Evolutionary conservation across 495 filamentous ascomycete species (phyloP).

Genomic region (Penicillium macrosclerotiorum): DNA sequence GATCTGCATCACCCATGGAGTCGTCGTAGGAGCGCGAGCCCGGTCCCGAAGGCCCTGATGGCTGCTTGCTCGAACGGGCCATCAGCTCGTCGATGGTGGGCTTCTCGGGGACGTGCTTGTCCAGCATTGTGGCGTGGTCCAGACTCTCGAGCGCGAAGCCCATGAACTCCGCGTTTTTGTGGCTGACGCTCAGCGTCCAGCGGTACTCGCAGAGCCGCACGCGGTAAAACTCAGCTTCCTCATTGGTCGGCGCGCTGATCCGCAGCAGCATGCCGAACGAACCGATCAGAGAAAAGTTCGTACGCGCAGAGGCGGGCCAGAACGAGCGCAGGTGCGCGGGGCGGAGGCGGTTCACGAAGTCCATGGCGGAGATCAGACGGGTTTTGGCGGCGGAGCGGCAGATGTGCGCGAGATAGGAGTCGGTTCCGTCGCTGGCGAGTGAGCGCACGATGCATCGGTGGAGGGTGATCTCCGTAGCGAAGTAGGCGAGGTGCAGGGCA

Average conservation of each 20-base stretch:
- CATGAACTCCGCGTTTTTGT: constrained; percentile 73
- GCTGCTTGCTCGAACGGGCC: constrained; percentile 34
- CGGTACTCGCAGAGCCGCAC: constrained; percentile 81
- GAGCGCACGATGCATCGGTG: constrained; percentile 59
- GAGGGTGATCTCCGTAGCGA: constrained; percentile 60
- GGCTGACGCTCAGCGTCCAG: constrained; percentile 88
- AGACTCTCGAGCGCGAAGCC: constrained; percentile 49
- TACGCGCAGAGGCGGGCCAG: constrained; percentile 53
- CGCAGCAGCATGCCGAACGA: constrained; percentile 68
- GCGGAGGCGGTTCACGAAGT: constrained; percentile 57
- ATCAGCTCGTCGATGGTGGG: constrained; percentile 51
- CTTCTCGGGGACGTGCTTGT: constrained; percentile 47
- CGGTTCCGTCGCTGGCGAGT: constrained; percentile 41
- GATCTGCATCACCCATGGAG: constrained; percentile 18
- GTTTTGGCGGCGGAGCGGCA: constrained; percentile 80
- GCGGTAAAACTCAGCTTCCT: constrained; percentile 96
- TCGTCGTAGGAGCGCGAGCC: constrained; percentile 18
- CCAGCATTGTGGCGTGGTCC: constrained; percentile 45
- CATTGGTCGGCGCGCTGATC: constrained; percentile 78
- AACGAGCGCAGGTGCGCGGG: constrained; percentile 53
- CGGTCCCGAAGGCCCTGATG: constrained; percentile 11
- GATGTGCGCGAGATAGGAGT: constrained; percentile 75
- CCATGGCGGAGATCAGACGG: constrained; percentile 55
- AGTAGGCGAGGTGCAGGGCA: constrained; percentile 59
- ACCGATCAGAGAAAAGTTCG: constrained; percentile 55